Conservation (phyloP, 768 basidiomycete species). For the Hysterangium stoloniferum region DNA sequence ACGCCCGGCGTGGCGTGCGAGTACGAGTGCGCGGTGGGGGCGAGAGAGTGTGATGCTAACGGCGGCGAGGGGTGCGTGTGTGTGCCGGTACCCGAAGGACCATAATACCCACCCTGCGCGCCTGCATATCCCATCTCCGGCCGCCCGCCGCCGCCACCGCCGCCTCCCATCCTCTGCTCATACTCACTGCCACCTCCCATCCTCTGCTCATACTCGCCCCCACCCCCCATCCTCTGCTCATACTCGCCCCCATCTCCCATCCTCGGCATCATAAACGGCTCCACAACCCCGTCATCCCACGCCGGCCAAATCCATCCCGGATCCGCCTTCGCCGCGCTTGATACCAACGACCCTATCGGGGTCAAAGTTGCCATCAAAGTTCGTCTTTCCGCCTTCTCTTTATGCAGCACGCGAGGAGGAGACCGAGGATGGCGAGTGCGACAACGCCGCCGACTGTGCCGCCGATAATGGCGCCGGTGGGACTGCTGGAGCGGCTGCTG, state of each 20-base stretch:
- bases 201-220: not conserved
- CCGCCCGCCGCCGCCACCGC: not conserved
- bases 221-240: not conserved
- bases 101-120: not conserved
- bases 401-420: constrained; percentile 22
- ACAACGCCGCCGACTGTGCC: constrained; percentile 42
- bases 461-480: constrained; percentile 41
- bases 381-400: constrained; percentile 27
- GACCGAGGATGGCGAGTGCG: constrained; percentile 21
- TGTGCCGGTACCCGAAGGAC: not conserved
- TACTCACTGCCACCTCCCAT: not conserved
- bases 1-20: not conserved
- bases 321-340: not conserved
- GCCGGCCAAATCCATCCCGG: not conserved
- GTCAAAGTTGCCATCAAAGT: constrained; percentile 45
- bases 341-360: constrained; percentile 27
- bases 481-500: constrained; percentile 1
- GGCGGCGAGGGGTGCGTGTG: not conserved
- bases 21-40: not conserved
- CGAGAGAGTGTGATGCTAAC: not conserved
- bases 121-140: too few relatives aligned
- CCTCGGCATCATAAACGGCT: not conserved
- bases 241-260: not conserved
- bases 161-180: not conserved
- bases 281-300: too few relatives aligned